A percentile compares a stretch with the other conserved stretches of the same genome.
Conservation (phyloP, 2,329 filamentous ascomycete species). For the Claviceps humidiphila region DNA sequence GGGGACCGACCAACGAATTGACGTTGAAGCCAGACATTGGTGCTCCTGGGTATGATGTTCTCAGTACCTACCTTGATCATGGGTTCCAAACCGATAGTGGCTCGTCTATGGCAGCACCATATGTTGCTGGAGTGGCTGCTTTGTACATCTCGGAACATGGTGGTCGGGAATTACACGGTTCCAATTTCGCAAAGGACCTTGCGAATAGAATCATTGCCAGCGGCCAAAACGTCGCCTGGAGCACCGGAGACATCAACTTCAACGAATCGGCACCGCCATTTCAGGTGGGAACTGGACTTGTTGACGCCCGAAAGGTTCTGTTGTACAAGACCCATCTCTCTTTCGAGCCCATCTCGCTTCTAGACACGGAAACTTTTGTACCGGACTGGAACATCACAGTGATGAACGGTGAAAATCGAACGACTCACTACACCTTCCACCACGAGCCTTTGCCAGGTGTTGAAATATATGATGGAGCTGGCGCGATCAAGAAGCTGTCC, state of each 20-base stretch:
- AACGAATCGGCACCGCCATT: constrained; percentile 18
- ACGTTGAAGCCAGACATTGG: constrained; percentile 37
- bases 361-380: constrained; percentile 32
- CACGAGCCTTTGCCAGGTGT: constrained; percentile 28
- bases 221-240: constrained; percentile 19
- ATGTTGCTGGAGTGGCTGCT: constrained; percentile 37
- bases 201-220: constrained; percentile 22
- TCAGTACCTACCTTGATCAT: constrained; percentile 32
- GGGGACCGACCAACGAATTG: constrained; percentile 39
- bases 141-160: constrained; percentile 30
- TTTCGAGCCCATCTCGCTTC: constrained; percentile 33
- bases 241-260: constrained; percentile 7
- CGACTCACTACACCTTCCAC: constrained; percentile 27
- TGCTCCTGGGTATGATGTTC: constrained; percentile 35
- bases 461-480: constrained; percentile 17
- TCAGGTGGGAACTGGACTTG: constrained; percentile 33
- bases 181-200: constrained; percentile 19
- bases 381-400: constrained; percentile 23
- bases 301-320: constrained; percentile 31
- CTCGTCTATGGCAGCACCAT: constrained; percentile 44
- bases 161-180: constrained; percentile 25
- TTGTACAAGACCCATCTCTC: constrained; percentile 21
- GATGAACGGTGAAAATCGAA: constrained; percentile 27
- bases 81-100: constrained; percentile 34
- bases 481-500: constrained; percentile 16